Conservation (phyloP, 2,329 filamentous ascomycete species). For the Scortechinia acanthostroma region DNA sequence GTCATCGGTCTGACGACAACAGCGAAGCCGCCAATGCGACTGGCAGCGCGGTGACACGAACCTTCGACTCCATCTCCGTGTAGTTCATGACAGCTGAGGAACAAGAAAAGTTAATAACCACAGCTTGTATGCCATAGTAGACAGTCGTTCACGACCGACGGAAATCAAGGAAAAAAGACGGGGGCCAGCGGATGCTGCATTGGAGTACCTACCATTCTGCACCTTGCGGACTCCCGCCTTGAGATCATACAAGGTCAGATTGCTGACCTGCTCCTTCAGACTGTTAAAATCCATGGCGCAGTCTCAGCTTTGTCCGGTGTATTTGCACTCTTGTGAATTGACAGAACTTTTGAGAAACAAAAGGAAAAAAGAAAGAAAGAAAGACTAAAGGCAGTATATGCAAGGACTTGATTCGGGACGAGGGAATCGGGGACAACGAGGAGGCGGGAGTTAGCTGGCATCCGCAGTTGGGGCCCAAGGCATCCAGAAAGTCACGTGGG, state of each 20-base stretch:
- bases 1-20: too few relatives aligned
- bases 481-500: too few relatives aligned
- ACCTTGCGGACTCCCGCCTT: slow-evolving; percentile 92
- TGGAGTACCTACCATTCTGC: slow-evolving; percentile 72
- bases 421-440: too few relatives aligned
- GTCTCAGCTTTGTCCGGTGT: not conserved
- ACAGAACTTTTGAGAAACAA: too few relatives aligned
- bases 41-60: too few relatives aligned
- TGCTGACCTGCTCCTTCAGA: slow-evolving; percentile 80
- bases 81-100: slow-evolving; percentile 87
- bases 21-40: too few relatives aligned
- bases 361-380: not conserved
- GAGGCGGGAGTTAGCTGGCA: too few relatives aligned
- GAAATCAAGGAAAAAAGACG: too few relatives aligned
- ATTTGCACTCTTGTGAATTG: too few relatives aligned
- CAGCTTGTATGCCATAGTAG: not conserved
- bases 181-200: slow-evolving; percentile 5
- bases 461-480: too few relatives aligned
- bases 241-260: slow-evolving; percentile 87
- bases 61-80: slow-evolving; percentile 81
- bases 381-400: not conserved
- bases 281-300: slow-evolving; percentile 73
- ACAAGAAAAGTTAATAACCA: slow-evolving; percentile 14
- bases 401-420: too few relatives aligned
- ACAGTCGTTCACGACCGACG: not conserved